These are phyloP conservation scores for Licmophora abbreviata DNA, from an alignment of 108 stramenopile genomes.

Conservation along the genomic window DNA sequence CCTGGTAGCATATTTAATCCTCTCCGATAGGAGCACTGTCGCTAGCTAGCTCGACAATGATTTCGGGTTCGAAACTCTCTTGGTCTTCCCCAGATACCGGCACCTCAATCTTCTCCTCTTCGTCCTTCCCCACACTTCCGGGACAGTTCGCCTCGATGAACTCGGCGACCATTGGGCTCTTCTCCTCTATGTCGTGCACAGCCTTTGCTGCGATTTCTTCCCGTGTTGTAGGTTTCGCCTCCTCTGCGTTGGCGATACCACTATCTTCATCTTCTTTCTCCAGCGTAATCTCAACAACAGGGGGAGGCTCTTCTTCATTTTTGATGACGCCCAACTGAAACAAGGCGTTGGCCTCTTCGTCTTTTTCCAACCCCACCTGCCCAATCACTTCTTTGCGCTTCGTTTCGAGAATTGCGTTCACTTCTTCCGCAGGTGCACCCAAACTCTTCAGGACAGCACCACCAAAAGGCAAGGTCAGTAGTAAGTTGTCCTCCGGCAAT, in stretches of 20 bases:
- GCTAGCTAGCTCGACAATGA: no score
- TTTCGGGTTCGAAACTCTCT: no score
- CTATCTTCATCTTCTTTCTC: slow-evolving; percentile 12
- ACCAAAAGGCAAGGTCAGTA: slow-evolving; percentile 92
- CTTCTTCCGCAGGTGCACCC: slow-evolving; percentile 72
- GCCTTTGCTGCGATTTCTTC: slow-evolving; percentile 11
- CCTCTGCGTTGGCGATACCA: slow-evolving; percentile 13
- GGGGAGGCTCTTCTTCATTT: neutral
- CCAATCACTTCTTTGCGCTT: slow-evolving; percentile 74
- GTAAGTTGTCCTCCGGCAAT: slow-evolving; percentile 87
- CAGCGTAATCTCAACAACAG: slow-evolving; percentile 3
- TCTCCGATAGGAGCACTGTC: no score
- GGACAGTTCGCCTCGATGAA: slow-evolving; percentile 20
- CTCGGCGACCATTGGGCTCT: slow-evolving; percentile 38
- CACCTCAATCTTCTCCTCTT: no score
- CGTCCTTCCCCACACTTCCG: no score
- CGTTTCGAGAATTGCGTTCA: slow-evolving; percentile 72
- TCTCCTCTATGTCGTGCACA: slow-evolving; percentile 14
- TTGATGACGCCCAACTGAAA: slow-evolving; percentile 39
- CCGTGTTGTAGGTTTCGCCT: slow-evolving; percentile 7
- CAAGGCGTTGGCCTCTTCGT: slow-evolving; percentile 58
- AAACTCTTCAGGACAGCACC: slow-evolving; percentile 84
- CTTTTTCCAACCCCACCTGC: slow-evolving; percentile 36
- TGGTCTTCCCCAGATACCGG: no score
- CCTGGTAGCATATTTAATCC: no score